Evolutionary conservation across 2,329 filamentous ascomycete genomes (phyloP).

Genomic region (Penicillium glabrum): DNA sequence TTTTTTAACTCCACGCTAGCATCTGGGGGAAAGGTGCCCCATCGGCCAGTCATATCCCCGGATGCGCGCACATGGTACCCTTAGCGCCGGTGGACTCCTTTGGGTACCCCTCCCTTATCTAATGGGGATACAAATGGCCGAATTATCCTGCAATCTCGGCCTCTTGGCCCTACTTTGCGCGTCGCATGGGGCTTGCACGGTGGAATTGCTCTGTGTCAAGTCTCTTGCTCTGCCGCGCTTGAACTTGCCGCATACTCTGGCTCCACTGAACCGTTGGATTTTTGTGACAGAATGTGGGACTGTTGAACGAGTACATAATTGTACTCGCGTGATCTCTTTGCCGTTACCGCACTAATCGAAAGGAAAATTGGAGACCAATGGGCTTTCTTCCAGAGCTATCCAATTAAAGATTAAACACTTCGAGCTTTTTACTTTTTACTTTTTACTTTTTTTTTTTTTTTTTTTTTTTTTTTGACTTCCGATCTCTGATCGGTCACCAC

Average conservation of each 20-base stretch:
- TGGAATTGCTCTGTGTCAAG: neutral
- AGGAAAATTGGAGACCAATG: neutral
- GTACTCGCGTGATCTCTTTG: neutral
- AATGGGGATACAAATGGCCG: neutral
- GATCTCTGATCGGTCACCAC: neutral
- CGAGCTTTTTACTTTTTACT: neutral
- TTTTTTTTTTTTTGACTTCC: too few relatives aligned
- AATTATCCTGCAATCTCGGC: neutral
- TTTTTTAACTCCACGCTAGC: slow-evolving; percentile 13
- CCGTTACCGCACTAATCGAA: neutral
- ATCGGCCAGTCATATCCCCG: slow-evolving; percentile 15
- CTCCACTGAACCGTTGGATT: neutral
- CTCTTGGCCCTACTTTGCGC: neutral
- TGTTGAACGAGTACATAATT: neutral
- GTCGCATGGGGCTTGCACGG: neutral
- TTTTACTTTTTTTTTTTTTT: too few relatives aligned
- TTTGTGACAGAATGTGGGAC: neutral
- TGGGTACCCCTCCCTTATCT: neutral
- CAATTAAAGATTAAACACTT: neutral
- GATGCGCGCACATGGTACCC: slow-evolving; percentile 10
- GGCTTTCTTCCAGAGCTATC: neutral
- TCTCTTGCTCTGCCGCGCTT: neutral
- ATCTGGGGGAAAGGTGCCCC: slow-evolving; percentile 8
- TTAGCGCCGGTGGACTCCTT: neutral
- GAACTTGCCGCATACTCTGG: neutral